These are phyloP conservation scores for Amaranthus cruentus DNA, from an alignment of 148 eudicot genomes.

Conservation along the genomic window DNA sequence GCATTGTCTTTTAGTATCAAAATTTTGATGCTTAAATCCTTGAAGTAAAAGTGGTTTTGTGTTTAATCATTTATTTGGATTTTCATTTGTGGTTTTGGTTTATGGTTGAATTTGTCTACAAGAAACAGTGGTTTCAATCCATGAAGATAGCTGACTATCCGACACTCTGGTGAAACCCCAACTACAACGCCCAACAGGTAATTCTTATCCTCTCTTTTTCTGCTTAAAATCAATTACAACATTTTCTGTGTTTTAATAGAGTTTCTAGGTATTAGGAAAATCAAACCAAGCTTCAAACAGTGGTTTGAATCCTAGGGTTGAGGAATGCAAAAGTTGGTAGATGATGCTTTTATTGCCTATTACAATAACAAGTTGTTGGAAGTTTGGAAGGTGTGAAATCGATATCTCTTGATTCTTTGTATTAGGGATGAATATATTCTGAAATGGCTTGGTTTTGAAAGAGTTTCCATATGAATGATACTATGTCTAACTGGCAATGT, in stretches of 20 bases:
- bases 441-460: neutral
- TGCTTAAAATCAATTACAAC: neutral
- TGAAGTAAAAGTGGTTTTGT: too few species aligned
- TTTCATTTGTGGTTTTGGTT: too few species aligned
- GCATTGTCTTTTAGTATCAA: too few species aligned
- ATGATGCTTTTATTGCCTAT: neutral
- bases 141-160: too few species aligned
- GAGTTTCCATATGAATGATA: neutral
- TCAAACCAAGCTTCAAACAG: too few species aligned
- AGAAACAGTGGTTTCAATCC: too few species aligned
- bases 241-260: too few species aligned
- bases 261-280: too few species aligned
- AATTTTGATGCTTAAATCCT: too few species aligned
- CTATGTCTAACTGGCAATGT: neutral
- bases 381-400: neutral
- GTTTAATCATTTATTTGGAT: too few species aligned
- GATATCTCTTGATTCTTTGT: neutral
- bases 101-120: too few species aligned
- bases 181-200: neutral
- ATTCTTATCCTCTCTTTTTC: neutral
- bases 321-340: neutral
- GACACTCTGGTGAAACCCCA: neutral
- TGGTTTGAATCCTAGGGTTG: neutral
- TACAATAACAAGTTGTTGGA: neutral
- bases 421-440: too few species aligned